Conservation (phyloP, 2,329 filamentous ascomycete species). For the Aspergillus ochraceus region DNA sequence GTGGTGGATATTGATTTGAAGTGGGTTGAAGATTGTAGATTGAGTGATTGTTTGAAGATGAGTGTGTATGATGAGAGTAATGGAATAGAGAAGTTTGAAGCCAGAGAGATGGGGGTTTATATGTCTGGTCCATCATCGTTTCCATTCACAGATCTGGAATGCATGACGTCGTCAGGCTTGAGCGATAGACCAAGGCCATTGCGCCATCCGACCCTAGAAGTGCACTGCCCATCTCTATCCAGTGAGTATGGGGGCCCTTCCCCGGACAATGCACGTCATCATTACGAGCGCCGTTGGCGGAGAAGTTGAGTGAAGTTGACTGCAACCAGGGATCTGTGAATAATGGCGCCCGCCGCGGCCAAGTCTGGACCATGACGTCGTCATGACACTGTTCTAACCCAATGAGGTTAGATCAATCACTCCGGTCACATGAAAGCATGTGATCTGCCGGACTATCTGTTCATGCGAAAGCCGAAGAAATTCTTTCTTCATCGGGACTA, state of each 20-base stretch:
- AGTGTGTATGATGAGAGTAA: background rate
- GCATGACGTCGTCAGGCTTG: constrained; percentile 21
- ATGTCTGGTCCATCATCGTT: constrained; percentile 13
- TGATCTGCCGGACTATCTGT: constrained; percentile 12
- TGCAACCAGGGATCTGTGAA: background rate
- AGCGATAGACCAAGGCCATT: background rate
- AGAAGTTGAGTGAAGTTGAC: no score
- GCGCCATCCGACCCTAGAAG: background rate
- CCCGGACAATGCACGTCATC: constrained; percentile 7
- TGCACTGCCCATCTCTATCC: background rate
- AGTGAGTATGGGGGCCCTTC: background rate
- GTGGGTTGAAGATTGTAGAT: constrained; percentile 2
- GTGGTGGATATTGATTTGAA: constrained; percentile 27
- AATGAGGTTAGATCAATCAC: background rate
- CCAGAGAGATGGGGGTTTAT: constrained; percentile 17
- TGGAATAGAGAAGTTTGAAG: constrained; percentile 6
- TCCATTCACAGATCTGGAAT: background rate
- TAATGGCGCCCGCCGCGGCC: no score
- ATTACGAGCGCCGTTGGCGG: background rate
- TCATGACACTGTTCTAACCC: constrained; percentile 1
- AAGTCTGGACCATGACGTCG: constrained; percentile 13
- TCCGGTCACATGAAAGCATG: background rate
- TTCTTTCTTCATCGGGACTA: background rate
- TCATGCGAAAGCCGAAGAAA: background rate
- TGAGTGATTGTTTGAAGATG: background rate